Conservation (phyloP, 441 rosid genomes). For the Melastoma candidum region DNA sequence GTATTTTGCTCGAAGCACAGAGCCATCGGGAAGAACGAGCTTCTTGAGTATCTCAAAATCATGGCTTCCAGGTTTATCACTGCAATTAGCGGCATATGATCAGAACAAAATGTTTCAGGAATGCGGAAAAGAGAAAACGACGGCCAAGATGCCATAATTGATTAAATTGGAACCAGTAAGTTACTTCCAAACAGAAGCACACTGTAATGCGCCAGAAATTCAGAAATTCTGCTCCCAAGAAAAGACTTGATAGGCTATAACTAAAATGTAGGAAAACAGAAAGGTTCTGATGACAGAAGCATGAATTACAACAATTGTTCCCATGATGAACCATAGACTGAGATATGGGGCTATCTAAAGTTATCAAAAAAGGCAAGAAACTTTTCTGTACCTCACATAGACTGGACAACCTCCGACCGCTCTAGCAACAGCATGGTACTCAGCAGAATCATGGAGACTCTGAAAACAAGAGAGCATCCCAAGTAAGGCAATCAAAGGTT, state of each 20-base stretch:
- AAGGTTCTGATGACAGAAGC: no score
- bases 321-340: not conserved
- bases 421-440: slow-evolving; percentile 47
- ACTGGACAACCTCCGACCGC: slow-evolving; percentile 57
- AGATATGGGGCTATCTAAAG: not conserved
- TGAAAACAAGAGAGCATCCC: slow-evolving; percentile 16
- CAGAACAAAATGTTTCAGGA: no score
- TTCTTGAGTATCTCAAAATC: slow-evolving; percentile 40
- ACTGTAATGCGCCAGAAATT: no score
- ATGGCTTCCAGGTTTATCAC: slow-evolving; percentile 47
- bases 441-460: slow-evolving; percentile 52
- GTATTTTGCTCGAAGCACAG: slow-evolving; percentile 46
- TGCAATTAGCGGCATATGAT: slow-evolving; percentile 14
- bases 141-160: no score
- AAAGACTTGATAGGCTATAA: no score
- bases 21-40: slow-evolving; percentile 47
- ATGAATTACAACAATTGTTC: no score
- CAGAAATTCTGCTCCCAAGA: no score
- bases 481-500: no score
- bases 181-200: no score
- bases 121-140: no score
- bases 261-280: no score
- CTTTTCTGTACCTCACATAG: slow-evolving; percentile 31
- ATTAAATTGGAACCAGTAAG: no score
- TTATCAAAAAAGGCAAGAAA: not conserved